phyloP scores from a whole-genome alignment of 2,329 filamentous ascomycete genomes.

The Epichloe baconii region DNA sequence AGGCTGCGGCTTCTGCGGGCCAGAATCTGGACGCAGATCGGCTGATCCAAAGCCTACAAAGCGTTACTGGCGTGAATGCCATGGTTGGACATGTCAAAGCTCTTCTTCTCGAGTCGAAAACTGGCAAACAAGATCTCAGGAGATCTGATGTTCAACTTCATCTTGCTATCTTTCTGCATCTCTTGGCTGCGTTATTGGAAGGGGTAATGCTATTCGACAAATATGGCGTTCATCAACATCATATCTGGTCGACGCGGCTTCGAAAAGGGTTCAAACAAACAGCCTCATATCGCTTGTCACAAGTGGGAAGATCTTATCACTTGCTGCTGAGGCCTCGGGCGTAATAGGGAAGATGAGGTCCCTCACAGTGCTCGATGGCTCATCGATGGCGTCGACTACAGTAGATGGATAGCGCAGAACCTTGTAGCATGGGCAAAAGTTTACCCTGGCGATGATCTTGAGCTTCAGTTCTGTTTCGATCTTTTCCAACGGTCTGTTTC shows the following conservation, averaged over 20 bases:
- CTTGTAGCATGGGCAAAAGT: constrained; percentile 33
- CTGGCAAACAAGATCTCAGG: constrained; percentile 22
- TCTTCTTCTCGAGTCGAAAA: constrained; percentile 39
- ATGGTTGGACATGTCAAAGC: constrained; percentile 55
- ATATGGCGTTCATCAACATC: constrained; percentile 26
- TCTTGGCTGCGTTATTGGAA: constrained; percentile 29
- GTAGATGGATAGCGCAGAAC: constrained; percentile 57
- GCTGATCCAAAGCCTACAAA: constrained; percentile 55
- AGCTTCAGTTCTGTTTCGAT: constrained; percentile 29
- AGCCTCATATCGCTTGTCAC: constrained; percentile 31
- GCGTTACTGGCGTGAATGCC: constrained; percentile 66
- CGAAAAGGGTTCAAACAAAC: constrained; percentile 21
- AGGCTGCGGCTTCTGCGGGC: neutral
- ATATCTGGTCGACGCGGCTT: constrained; percentile 10
- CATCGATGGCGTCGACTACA: constrained; percentile 49
- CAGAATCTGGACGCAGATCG: constrained; percentile 27
- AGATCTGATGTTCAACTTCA: constrained; percentile 30
- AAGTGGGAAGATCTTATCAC: constrained; percentile 35
- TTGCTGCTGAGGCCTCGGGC: constrained; percentile 42
- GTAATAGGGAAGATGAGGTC: constrained; percentile 25
- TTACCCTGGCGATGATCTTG: constrained; percentile 19
- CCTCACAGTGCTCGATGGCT: constrained; percentile 38
- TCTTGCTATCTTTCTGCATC: constrained; percentile 28
- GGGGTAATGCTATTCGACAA: constrained; percentile 21
- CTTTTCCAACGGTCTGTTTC: constrained; percentile 48